Evolutionary conservation across 73 alveolate genomes (phyloP).

Genomic region (Vitrella brassicaformis): DNA sequence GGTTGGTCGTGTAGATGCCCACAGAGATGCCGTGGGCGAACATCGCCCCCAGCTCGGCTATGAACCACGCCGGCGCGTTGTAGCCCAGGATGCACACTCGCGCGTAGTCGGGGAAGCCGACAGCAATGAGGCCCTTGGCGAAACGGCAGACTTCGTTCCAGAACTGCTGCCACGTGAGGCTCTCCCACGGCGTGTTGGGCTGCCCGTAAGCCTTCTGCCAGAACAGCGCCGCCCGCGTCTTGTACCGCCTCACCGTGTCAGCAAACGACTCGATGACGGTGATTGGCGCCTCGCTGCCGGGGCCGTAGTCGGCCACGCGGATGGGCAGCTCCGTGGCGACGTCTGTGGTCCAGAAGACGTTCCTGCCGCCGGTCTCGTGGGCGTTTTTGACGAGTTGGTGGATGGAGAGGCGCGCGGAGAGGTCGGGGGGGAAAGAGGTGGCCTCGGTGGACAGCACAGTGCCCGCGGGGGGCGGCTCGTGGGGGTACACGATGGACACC

Average conservation of each 20-base stretch:
- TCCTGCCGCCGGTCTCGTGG: conserved; percentile 26
- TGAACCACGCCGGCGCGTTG: conserved; percentile 75
- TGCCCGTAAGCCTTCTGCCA: conserved; percentile 47
- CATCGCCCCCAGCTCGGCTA: conserved; percentile 58
- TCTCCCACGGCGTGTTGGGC: conserved; percentile 25
- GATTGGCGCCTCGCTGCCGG: conserved; percentile 23
- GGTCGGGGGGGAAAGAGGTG: too few species aligned
- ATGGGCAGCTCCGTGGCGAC: conserved; percentile 48
- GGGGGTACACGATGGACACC: too few species aligned
- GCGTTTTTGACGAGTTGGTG: neutral
- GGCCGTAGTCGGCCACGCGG: conserved; percentile 5
- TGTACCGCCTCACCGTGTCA: conserved; percentile 1
- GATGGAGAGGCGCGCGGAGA: too few species aligned
- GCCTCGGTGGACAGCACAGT: too few species aligned
- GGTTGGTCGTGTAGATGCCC: conserved; percentile 73
- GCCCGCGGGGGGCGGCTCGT: too few species aligned
- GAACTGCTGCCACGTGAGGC: conserved; percentile 52
- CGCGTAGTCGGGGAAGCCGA: conserved; percentile 51
- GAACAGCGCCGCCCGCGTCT: conserved; percentile 40
- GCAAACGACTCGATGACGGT: conserved; percentile 16
- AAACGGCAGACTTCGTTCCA: conserved; percentile 35
- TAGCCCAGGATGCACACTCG: conserved; percentile 62
- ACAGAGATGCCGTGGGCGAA: conserved; percentile 54
- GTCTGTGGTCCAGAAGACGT: conserved; percentile 51
- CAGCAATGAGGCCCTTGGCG: conserved; percentile 56